Evolutionary conservation across 2,329 filamentous ascomycete species (phyloP).

Genomic region (Fusarium stilboides): DNA sequence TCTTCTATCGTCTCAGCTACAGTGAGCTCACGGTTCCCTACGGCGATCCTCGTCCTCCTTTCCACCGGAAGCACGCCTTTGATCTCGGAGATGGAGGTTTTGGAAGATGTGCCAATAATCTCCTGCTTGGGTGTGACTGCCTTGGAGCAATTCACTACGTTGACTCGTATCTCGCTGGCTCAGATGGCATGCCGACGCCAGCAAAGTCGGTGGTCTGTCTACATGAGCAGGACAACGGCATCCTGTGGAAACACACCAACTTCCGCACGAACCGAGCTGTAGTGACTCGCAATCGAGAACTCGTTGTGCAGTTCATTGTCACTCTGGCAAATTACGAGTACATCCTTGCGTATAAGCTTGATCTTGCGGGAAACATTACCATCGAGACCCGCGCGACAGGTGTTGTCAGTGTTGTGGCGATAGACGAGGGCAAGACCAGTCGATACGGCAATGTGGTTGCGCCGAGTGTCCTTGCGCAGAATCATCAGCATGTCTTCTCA

Average conservation of each 20-base stretch:
- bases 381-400: conserved; percentile 77
- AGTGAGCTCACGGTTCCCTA: conserved; percentile 81
- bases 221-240: conserved; percentile 79
- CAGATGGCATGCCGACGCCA: conserved; percentile 67
- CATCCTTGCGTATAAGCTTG: conserved; percentile 67
- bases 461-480: conserved; percentile 75
- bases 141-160: conserved; percentile 77
- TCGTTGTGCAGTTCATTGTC: conserved; percentile 78
- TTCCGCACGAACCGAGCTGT: conserved; percentile 73
- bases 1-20: conserved; percentile 77
- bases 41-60: conserved; percentile 75
- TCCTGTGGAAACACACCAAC: conserved; percentile 80
- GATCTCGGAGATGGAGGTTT: conserved; percentile 80
- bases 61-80: conserved; percentile 79
- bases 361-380: conserved; percentile 72
- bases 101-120: conserved; percentile 77
- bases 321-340: conserved; percentile 81
- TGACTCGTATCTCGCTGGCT: conserved; percentile 67
- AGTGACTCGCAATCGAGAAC: conserved; percentile 71
- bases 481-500: conserved; percentile 79
- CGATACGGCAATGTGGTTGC: conserved; percentile 74
- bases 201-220: conserved; percentile 75
- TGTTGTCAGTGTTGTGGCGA: conserved; percentile 73
- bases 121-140: conserved; percentile 79
- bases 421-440: conserved; percentile 67